Evolutionary conservation across 148 eudicot species (phyloP).

Genomic region (Rhododendron kiyosumense): DNA sequence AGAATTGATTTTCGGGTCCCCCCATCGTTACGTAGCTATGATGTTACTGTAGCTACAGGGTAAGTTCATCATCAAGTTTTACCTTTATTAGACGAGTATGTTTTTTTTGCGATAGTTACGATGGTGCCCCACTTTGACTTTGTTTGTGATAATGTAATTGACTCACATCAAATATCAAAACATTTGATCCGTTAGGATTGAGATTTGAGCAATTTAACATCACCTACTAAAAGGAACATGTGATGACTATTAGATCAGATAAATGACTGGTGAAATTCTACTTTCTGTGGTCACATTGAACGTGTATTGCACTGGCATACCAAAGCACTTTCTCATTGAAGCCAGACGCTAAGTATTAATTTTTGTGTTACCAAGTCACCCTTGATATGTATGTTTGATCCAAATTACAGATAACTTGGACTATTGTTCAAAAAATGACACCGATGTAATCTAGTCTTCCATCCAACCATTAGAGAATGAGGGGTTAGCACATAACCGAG

Average conservation of each 20-base stretch:
- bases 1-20: slow-evolving; percentile 85
- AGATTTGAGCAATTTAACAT: background rate
- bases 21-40: slow-evolving; percentile 57
- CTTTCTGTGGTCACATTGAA: background rate
- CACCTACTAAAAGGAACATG: background rate
- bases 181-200: background rate
- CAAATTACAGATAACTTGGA: background rate
- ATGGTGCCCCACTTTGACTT: background rate
- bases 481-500: background rate
- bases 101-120: background rate
- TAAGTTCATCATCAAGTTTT: slow-evolving; percentile 26
- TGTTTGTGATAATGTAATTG: background rate
- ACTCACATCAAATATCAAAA: too few relatives aligned
- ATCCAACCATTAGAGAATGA: background rate
- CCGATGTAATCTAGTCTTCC: background rate
- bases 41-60: slow-evolving; percentile 39
- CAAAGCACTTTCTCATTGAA: background rate
- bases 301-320: background rate
- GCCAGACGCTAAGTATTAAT: background rate
- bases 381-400: background rate
- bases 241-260: background rate
- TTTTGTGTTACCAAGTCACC: background rate
- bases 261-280: background rate
- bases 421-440: background rate
- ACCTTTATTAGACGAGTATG: background rate